Evolutionary conservation across 2,329 filamentous ascomycete genomes (phyloP).

Genomic region (Talaromyces sp.): DNA sequence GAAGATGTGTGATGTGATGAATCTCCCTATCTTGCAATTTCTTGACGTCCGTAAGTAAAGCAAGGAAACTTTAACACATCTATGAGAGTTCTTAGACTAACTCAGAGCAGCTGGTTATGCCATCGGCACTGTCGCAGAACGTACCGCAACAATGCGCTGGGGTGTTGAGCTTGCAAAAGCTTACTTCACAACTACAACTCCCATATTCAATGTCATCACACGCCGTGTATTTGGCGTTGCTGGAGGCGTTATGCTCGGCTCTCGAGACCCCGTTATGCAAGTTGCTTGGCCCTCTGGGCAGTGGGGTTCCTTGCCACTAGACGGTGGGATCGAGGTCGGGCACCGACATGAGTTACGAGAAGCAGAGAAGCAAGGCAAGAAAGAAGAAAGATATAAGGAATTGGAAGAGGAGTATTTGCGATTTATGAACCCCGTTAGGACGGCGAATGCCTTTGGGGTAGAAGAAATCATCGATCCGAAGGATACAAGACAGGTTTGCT

Average conservation of each 20-base stretch:
- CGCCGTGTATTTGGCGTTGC: slow-evolving; percentile 66
- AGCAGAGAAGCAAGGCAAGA: slow-evolving; percentile 54
- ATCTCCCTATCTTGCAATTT: slow-evolving; percentile 65
- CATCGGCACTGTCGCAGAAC: slow-evolving; percentile 65
- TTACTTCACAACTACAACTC: slow-evolving; percentile 65
- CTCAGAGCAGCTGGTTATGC: slow-evolving; percentile 56
- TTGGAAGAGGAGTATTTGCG: slow-evolving; percentile 63
- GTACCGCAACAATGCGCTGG: slow-evolving; percentile 66
- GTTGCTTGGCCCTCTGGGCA: slow-evolving; percentile 66
- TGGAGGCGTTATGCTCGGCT: slow-evolving; percentile 66
- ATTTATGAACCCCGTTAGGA: slow-evolving; percentile 66
- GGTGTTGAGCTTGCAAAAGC: slow-evolving; percentile 63
- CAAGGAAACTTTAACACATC: no score
- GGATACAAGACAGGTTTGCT: slow-evolving; percentile 58
- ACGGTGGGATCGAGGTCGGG: slow-evolving; percentile 67
- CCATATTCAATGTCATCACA: slow-evolving; percentile 66
- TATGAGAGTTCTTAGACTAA: slow-evolving; percentile 12
- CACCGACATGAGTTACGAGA: slow-evolving; percentile 63
- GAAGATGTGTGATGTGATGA: slow-evolving; percentile 68
- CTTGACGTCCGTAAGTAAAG: slow-evolving; percentile 57
- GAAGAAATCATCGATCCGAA: slow-evolving; percentile 69
- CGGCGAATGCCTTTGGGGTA: slow-evolving; percentile 65
- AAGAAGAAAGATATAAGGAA: slow-evolving; percentile 57
- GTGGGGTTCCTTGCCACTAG: slow-evolving; percentile 65
- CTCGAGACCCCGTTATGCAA: slow-evolving; percentile 62